Evolutionary conservation across 2,329 filamentous ascomycete species (phyloP), one percentile per base, ranked within the genome.

Genomic region (Aspergillus sp.): DNA sequence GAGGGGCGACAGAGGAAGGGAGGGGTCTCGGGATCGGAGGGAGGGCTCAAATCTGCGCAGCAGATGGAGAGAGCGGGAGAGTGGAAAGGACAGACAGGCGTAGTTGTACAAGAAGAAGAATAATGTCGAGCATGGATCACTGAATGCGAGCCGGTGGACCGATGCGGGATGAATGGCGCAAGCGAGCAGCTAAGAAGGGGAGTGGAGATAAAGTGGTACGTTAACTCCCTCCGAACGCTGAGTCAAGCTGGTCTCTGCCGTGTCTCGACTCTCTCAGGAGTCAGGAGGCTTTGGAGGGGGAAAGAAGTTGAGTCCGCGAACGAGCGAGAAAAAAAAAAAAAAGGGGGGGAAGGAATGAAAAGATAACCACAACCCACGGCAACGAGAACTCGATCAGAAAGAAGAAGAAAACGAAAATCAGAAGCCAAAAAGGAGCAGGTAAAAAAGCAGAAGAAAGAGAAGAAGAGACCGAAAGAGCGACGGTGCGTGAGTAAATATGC

Each of bases 91-190:
- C 62, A 65, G 65, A 66, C 67, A 58, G 67, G 65, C 57, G 69
- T 71, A 62, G 69, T 72, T 68, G 67, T 62, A 65, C 54, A 63
- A 60, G 54, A 31, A 20, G 49, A 54, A 59, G 45, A 56, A 59
- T 63, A 59, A 65, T 63, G 67, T 64, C 62, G 65, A 71, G 67
- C 71, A 74, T 75, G 67, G 62, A 67, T 69, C 69, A 71, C 56
- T 63, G 63, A 67, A 63, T 58, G 60, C 64, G 62, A 65, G 62
- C 65, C 55, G 60, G 66, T 68, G 66, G 65, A 68, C 60, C 63
- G 66, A 67, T 69, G 66, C 62, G 64, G 66, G 65, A 67, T 63
- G 62, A 55, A 67, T 64, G 66, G 63, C 60, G 65, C 65, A 67
- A 67, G 67, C 66, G 63, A 66, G 66, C 63, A 64, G 60, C 62